Base-by-base conservation (phyloP, 345 rosid genomes). In the Linum lewisii region DNA sequence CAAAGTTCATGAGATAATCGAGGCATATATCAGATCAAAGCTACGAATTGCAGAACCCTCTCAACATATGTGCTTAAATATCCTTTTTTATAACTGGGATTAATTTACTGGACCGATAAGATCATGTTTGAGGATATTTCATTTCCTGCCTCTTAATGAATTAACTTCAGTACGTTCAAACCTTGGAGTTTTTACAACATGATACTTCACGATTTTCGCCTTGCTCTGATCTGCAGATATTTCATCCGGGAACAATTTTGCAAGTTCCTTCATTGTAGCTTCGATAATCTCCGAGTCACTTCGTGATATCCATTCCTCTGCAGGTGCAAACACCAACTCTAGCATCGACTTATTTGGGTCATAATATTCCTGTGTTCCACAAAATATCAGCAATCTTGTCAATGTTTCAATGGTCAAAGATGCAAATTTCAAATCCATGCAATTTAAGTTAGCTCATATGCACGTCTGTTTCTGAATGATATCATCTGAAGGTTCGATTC, bases 291-390 rank as follows among this genome's bases (percentile, higher is more conserved):
- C 94, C 7, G 81, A 68, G 69, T 93, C 88, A 10, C 81, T 85
- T 16, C 85, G 7, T 22, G 91, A 84, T 68, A 92, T 82, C 98
- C 98, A 88, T 75, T 84, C 91, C 73, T 82, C 98, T 24, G 97
- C 95, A 0, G 98, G 98, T 24, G 95, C 97, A 77, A 93, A 88
- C 62, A 88, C 95, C 58, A 93, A 74, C 85, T 93, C 99, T 75
- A 93, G 78, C 91, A 93, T 93, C 11, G 99, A 93, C 51, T 81
- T 81, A 69, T 85, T 79, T 19, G 95, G 95, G 71, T 81, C 73
- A 58, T 93, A 86, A 78, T 93, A 93, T 69, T 88, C 99, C 95
- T 91, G 74, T 55, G 63, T 51, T 36, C 32, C 53, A 15, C 50
- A 57, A 21, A 16, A 34, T 24, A 58, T 0, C 15, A 16, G 19